Evolutionary conservation across 768 basidiomycete genomes (phyloP), one percentile per base, ranked within the genome.

Genomic region (Leccinum uliginosum): DNA sequence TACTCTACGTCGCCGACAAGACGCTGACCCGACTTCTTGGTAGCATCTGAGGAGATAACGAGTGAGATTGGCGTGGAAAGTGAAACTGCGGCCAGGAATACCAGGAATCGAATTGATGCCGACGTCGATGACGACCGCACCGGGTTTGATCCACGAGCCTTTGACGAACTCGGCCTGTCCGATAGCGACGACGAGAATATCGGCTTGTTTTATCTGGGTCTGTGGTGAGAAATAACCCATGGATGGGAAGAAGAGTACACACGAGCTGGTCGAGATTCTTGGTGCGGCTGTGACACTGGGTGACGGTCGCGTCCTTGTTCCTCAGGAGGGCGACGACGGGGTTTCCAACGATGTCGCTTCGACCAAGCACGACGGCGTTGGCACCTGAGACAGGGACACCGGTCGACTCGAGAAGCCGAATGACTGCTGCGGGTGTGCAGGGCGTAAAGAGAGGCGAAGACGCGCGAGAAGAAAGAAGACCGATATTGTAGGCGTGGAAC

Each of bases 401-500:
- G n/a, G 93, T 91, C 8, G 86, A 85, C 65, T 98, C 92, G 65
- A 99, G 79, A 46, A 99, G 84, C 59, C 85, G 84, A 65, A 98
- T 90, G 53, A 94, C 87, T 19, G 93, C 97, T 19, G 93, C 84
- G 1, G 97, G 96, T 6, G 97, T 99, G 76, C 97, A 98, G 17
- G 97, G 97, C 3, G 85, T 78, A 74, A 97, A 98, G 53, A 97
- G 80, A 29, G 97, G 97, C 3, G 82, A 82, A 6, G 91, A 85
- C 34, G 93, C 90, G 62, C 94, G 86, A 46, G 94, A 97, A 47
- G 91, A 87, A 46, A 99, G 81, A 64, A 93, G 89, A 15, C 97
- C 96, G 59, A 98, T 97, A 74, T 98, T 99, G 74, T 96, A 95
- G 5, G 96, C 93, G 76, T 98, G 93, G 80, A 99, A 99, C 26